A percentile compares a stretch with the other conserved stretches of the same genome.
phyloP scores from a whole-genome alignment of 768 basidiomycete species.

The Megacollybia marginata region DNA sequence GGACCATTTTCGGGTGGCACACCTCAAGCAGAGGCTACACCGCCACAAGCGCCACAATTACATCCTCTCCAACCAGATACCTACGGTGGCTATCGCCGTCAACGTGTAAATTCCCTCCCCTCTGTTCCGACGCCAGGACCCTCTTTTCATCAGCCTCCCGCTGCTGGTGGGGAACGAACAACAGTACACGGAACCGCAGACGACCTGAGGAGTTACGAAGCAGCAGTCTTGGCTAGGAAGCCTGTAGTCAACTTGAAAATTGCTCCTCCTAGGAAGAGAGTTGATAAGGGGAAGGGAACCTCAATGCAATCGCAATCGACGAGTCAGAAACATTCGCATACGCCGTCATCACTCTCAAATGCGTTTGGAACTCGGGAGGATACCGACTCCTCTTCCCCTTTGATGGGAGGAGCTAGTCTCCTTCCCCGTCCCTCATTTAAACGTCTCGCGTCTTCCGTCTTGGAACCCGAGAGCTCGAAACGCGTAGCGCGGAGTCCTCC shows the following conservation, averaged over 20 bases:
- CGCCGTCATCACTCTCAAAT: not conserved
- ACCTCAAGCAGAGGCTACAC: no score
- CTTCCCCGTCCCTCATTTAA: not conserved
- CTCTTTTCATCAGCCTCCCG: conserved; percentile 12
- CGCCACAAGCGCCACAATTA: no score
- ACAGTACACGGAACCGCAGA: conserved; percentile 37
- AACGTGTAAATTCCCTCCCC: not conserved
- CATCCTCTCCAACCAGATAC: no score
- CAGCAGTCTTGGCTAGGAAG: conserved; percentile 65
- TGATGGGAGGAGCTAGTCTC: not conserved
- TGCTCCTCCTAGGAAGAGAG: not conserved
- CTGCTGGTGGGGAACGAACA: conserved; percentile 18
- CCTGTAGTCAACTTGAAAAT: conserved; percentile 45
- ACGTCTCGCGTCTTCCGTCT: not conserved
- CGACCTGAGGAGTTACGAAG: conserved; percentile 66
- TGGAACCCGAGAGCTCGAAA: not conserved
- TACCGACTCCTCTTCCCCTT: not conserved
- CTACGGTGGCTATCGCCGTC: not conserved
- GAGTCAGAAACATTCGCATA: not conserved
- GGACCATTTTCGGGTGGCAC: conserved; percentile 20
- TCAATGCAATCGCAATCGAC: not conserved
- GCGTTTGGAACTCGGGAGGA: not conserved
- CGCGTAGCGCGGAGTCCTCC: no score
- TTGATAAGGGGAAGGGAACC: not conserved
- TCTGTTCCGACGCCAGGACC: not conserved